phyloP scores from a whole-genome alignment of 2,329 filamentous ascomycete genomes.

The Ophiostoma novo-ulmi region DNA sequence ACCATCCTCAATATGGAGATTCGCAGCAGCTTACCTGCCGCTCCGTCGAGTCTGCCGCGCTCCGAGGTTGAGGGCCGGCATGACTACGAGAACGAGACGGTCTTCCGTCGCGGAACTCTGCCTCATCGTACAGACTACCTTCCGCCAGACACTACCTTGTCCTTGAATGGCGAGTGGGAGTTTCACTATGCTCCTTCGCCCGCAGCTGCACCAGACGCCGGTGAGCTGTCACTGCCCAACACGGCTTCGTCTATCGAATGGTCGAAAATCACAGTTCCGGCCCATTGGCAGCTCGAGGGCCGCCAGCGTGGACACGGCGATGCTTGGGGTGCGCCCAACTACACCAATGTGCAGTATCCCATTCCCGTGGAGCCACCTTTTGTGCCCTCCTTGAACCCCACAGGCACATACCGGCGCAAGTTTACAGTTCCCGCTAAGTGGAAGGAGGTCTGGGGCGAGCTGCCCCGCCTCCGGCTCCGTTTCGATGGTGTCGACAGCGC shows the following conservation, averaged over 20 bases:
- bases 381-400: constrained; percentile 59
- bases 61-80: constrained; percentile 33
- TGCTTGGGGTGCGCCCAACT: constrained; percentile 56
- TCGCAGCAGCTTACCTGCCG: constrained; percentile 4
- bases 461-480: constrained; percentile 50
- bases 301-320: constrained; percentile 15
- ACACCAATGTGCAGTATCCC: constrained; percentile 63
- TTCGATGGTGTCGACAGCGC: constrained; percentile 70
- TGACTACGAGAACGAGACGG: constrained; percentile 57
- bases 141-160: constrained; percentile 45
- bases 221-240: background rate
- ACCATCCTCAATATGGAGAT: background rate
- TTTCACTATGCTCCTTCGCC: constrained; percentile 49
- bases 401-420: constrained; percentile 54
- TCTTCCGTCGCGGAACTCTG: constrained; percentile 57
- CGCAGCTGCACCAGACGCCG: constrained; percentile 37
- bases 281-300: constrained; percentile 66
- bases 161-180: constrained; percentile 54
- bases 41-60: constrained; percentile 14
- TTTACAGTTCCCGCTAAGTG: constrained; percentile 51
- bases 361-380: constrained; percentile 61
- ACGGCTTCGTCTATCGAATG: constrained; percentile 9
- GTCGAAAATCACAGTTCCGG: constrained; percentile 55
- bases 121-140: constrained; percentile 54
- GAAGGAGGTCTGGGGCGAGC: constrained; percentile 32